Base-by-base conservation (phyloP, 2,329 filamentous ascomycete genomes). In the Delphinella strobiligena region DNA sequence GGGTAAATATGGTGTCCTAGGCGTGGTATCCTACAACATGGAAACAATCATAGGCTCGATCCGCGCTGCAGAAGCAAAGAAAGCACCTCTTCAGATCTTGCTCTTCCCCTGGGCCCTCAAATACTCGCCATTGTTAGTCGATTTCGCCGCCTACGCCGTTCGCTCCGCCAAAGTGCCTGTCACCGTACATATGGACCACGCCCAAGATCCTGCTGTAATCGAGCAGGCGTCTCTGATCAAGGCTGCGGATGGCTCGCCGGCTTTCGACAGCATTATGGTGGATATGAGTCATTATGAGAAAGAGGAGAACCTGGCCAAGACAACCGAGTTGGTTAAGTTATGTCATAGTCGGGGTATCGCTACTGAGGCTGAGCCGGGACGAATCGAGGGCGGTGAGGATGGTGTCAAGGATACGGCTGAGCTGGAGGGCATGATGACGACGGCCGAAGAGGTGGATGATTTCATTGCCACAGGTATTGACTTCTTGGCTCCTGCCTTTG, bases 251-350 rank as follows among this genome's bases (percentile, higher is more conserved):
- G 53, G 53, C 4, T 54, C 53, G 11, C 53, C 71, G 4, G 61
- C 62, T 2, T 83, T 83, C 49, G 80, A 84, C 58, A 74, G 70
- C 46, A 82, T 85, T 54, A 84, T 85, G 80, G 74, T 84, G 0
- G 81, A 85, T 58, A 85, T 85, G 79, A 75, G 69, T 42, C 80
- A 84, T 54, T 75, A 80, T 52, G 78, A 81, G 48, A 77, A 76
- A 49, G 76, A 71, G 39, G 78, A 83, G 60, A 85, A 85, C 52
- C 62, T 86, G 29, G 62, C 67, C 2, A 67, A 73, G 52, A 84
- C 79, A 15, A 64, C 64, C 37, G 74, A 81, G 47, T 60, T 83
- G 37, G 75, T 76, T 5, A 61, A 59, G 16, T 75, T 78, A 53
- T 81, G 79, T 53, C 72, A 81, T 53, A 74, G 62, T 47, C 66